These are phyloP conservation scores for Lichtheimia corymbifera DNA, from an alignment of 371 early-diverging fungal species.

Conservation along the genomic window DNA sequence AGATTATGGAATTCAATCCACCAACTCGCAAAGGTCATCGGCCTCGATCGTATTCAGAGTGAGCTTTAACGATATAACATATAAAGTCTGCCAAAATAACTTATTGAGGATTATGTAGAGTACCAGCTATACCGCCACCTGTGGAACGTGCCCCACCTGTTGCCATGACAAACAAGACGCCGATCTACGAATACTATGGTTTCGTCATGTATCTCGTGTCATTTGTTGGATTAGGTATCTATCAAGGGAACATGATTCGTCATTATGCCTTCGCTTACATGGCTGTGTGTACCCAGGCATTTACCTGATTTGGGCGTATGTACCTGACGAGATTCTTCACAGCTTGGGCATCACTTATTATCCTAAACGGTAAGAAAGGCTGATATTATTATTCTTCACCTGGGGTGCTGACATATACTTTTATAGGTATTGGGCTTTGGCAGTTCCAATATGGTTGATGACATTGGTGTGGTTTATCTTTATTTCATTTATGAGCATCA, in stretches of 20 bases:
- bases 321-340: slow-evolving; percentile 74
- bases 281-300: slow-evolving; percentile 30
- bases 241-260: not conserved
- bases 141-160: slow-evolving; percentile 52
- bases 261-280: too few species aligned
- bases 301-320: slow-evolving; percentile 80
- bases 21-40: slow-evolving; percentile 30
- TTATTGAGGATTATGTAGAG: slow-evolving; percentile 16
- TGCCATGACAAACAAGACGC: slow-evolving; percentile 63
- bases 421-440: slow-evolving; percentile 75
- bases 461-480: slow-evolving; percentile 72
- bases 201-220: slow-evolving; percentile 85
- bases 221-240: slow-evolving; percentile 65
- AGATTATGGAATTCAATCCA: not conserved
- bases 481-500: slow-evolving; percentile 64
- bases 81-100: not conserved
- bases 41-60: slow-evolving; percentile 53
- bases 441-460: slow-evolving; percentile 73
- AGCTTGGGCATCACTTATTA: slow-evolving; percentile 80
- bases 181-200: slow-evolving; percentile 83
- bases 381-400: too few species aligned
- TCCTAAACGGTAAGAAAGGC: slow-evolving; percentile 56
- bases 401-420: not conserved
- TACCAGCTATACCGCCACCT: slow-evolving; percentile 27
- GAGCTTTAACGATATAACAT: slow-evolving; percentile 8